Evolutionary conservation across 73 alveolate species (phyloP).

Genomic region (Paramecium tetraurelia): DNA sequence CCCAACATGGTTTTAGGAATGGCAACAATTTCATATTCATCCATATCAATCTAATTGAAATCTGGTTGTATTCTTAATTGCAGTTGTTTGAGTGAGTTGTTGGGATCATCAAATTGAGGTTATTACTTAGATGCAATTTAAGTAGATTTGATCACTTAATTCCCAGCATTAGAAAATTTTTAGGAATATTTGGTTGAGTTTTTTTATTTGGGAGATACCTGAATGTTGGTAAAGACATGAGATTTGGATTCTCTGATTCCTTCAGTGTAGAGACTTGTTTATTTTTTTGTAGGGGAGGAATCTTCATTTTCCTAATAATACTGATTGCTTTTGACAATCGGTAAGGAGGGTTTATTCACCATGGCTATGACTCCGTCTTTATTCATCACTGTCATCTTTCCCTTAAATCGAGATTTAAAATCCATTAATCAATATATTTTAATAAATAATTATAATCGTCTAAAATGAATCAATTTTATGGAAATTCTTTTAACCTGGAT

Average conservation of each 20-base stretch:
- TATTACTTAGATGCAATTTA: not conserved
- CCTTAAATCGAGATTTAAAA: slow-evolving; percentile 35
- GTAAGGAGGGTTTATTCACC: not conserved
- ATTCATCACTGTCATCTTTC: not conserved
- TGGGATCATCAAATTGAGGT: not conserved
- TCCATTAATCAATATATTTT: not conserved
- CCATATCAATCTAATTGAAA: not conserved
- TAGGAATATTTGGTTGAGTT: not conserved
- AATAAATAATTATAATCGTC: not conserved
- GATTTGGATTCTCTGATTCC: not conserved
- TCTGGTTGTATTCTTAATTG: not conserved
- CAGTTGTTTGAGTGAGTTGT: not conserved
- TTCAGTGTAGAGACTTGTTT: not conserved
- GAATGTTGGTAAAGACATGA: not conserved
- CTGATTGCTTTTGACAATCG: not conserved
- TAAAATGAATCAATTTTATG: not conserved
- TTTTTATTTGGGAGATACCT: not conserved
- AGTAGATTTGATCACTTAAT: not conserved
- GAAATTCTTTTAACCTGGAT: not conserved
- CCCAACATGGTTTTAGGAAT: slow-evolving; percentile 5
- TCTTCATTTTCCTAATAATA: not conserved
- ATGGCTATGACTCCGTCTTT: slow-evolving; percentile 35
- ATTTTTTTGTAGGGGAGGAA: not conserved
- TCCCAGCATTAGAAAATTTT: not conserved
- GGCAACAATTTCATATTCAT: slow-evolving; percentile 40